These are phyloP conservation scores for Codiaeum variegatum DNA, from an alignment of 441 rosid species.

Conservation along the genomic window DNA sequence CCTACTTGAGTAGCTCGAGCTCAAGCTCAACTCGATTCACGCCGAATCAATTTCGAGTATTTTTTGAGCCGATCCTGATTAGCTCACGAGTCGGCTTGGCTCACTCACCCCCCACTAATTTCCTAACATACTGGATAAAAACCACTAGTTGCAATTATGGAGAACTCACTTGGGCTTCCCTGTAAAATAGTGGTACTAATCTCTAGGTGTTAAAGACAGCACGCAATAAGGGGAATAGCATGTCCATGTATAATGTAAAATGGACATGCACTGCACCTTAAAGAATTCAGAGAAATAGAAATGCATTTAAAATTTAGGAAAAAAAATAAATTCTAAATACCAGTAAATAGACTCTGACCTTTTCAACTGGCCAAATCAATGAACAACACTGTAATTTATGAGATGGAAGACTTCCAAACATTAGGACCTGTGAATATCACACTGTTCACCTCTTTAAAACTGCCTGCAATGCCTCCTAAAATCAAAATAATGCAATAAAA, in stretches of 20 bases:
- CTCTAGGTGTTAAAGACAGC: conserved; percentile 23
- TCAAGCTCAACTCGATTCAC: too few relatives aligned
- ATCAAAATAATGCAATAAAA: conserved; percentile 1
- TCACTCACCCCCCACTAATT: too few relatives aligned
- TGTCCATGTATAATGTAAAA: conserved; percentile 24
- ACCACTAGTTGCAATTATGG: conserved; percentile 22
- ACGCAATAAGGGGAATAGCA: conserved; percentile 3
- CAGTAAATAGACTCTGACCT: neutral
- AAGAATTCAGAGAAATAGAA: neutral
- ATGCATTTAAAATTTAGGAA: neutral
- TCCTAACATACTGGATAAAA: neutral
- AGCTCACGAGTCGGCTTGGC: too few relatives aligned
- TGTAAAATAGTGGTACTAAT: conserved; percentile 6
- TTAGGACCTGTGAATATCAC: neutral
- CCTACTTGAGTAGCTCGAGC: too few relatives aligned
- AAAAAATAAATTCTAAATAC: neutral
- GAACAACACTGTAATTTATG: neutral
- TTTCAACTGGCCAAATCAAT: neutral
- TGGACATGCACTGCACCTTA: neutral
- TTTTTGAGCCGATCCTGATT: too few relatives aligned
- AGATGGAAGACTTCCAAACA: neutral
- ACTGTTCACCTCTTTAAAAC: neutral
- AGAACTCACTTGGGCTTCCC: conserved; percentile 22
- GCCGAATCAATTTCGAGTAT: too few relatives aligned
- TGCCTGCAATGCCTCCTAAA: neutral